Conservation (phyloP, 805 yeast species). For the Candida methanosorbosa region DNA sequence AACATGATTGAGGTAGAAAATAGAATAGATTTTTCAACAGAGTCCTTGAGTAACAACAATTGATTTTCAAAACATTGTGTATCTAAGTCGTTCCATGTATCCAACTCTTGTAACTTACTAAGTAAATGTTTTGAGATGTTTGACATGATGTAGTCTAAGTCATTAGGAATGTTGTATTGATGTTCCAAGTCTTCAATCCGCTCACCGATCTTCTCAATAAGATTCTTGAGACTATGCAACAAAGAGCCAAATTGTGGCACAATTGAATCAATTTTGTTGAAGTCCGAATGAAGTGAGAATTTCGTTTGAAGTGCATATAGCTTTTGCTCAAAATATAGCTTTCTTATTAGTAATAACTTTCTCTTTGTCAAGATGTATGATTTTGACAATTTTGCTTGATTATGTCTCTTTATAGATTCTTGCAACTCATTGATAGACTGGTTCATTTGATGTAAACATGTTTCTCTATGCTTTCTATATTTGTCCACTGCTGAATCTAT, state of each 20-base stretch:
- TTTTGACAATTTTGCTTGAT: conserved; percentile 35
- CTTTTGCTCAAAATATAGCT: conserved; percentile 21
- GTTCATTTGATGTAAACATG: conserved; percentile 29
- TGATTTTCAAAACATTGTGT: conserved; percentile 31
- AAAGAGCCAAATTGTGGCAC: conserved; percentile 13
- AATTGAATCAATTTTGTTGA: conserved; percentile 9
- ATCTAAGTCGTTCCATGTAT: conserved; percentile 46
- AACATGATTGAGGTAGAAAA: conserved; percentile 46
- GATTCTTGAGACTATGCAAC: conserved; percentile 11
- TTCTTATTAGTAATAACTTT: conserved; percentile 21
- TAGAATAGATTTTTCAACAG: conserved; percentile 44
- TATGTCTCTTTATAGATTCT: conserved; percentile 31
- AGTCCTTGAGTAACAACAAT: conserved; percentile 34
- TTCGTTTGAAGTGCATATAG: conserved; percentile 25
- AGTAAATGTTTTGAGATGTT: conserved; percentile 38
- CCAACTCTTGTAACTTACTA: conserved; percentile 40
- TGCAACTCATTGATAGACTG: conserved; percentile 35
- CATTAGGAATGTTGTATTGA: conserved; percentile 38
- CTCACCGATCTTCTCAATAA: conserved; percentile 25
- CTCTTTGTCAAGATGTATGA: conserved; percentile 37
- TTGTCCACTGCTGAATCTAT: conserved; percentile 30
- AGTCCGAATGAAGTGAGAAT: conserved; percentile 10
- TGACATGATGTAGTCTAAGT: conserved; percentile 41
- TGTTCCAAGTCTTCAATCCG: conserved; percentile 47
- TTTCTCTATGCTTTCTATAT: conserved; percentile 26